Evolutionary conservation across 805 yeast genomes (phyloP).

Genomic region (Nakazawaea populi): DNA sequence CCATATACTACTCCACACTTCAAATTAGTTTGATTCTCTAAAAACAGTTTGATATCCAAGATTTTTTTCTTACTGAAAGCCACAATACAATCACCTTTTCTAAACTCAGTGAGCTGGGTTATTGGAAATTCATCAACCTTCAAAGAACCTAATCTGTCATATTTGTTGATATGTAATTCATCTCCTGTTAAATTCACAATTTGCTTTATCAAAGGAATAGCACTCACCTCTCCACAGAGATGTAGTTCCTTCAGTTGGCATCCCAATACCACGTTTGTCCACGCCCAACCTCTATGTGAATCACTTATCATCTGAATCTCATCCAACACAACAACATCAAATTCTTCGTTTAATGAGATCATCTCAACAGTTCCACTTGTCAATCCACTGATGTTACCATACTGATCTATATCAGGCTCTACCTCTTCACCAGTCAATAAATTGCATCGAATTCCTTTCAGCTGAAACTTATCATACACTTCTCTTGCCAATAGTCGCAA

Average conservation of each 20-base stretch:
- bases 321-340: conserved; percentile 89
- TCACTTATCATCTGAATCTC: conserved; percentile 96
- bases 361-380: conserved; percentile 92
- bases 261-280: conserved; percentile 90
- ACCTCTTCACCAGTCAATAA: conserved; percentile 95
- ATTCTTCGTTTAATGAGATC: conserved; percentile 61
- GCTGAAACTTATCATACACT: conserved; percentile 74
- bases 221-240: conserved; percentile 88
- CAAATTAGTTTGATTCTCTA: conserved; percentile 56
- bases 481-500: conserved; percentile 86
- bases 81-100: conserved; percentile 83
- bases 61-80: conserved; percentile 77
- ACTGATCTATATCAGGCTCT: conserved; percentile 57
- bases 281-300: conserved; percentile 77
- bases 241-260: conserved; percentile 82
- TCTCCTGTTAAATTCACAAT: conserved; percentile 75
- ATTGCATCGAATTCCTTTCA: conserved; percentile 67
- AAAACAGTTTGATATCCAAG: conserved; percentile 57
- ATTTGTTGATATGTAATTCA: conserved; percentile 59
- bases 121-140: conserved; percentile 42
- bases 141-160: conserved; percentile 71
- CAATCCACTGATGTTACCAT: conserved; percentile 68
- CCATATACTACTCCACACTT: conserved; percentile 92
- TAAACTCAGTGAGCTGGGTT: conserved; percentile 31
- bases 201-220: conserved; percentile 59